Evolutionary conservation across 2,329 filamentous ascomycete species (phyloP), one percentile per base, ranked within the genome.

Genomic region (Scedosporium aurantiacum): DNA sequence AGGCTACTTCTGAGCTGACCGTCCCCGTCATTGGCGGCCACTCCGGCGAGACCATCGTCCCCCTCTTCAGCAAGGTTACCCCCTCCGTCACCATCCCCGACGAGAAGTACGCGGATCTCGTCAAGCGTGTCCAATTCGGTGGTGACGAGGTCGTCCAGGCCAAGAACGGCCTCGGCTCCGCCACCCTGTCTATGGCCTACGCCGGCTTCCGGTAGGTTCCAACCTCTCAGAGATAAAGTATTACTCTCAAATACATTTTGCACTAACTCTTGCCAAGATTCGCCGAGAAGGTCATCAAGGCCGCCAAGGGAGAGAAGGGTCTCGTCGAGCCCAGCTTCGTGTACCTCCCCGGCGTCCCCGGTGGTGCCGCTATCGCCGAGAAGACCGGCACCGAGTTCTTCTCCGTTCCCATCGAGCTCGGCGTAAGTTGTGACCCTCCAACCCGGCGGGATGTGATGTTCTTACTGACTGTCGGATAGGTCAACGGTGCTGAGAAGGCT

Each of bases 31-130:
- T 99, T 72, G 94, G 94, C 72, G 94, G 94, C 65, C 94, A 99
- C 85, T 97, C 92, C 64, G 94, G 94, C 72, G 91, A 93, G 81
- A 99, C 94, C 70, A 99, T 99, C 71, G 92, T 99, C 62, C 94
- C 94, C 58, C 85, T 99, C 64, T 96, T 97, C 84, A 96, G 91
- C 84, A 88, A 94, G 80, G 85, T 90, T 68, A 85, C 87, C 72
- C 91, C 92, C 62, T 74, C 83, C 52, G 87, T 94, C 70, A 82
- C 83, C 64, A 94, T 97, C 66, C 91, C 93, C 56, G 82, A 83
- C 64, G 91, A 97, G 74, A 94, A 96, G 82, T 89, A 96, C 69
- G 90, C 93, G 71, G 89, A 85, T 66, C 82, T 99, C 58, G 86
- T 96, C 71, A 89, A 97, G 79, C 91, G 94, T 79, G 90, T 97